Conservation (phyloP, 2,329 filamentous ascomycete genomes). For the Phialemoniopsis sp. region DNA sequence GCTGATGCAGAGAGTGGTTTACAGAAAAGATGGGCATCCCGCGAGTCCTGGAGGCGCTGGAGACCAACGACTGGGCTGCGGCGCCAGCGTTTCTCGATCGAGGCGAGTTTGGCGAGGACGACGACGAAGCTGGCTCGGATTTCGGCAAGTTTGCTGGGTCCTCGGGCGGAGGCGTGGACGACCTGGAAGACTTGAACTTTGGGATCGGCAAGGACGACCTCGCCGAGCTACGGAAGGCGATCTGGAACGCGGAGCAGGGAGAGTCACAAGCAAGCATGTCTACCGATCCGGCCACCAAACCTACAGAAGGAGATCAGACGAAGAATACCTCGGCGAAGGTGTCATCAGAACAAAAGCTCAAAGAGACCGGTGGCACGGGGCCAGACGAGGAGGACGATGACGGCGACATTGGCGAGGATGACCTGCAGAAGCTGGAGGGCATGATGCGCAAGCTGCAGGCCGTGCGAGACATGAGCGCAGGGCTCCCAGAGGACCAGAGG, state of each 20-base stretch:
- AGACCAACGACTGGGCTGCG: constrained; percentile 61
- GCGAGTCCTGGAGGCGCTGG: constrained; percentile 56
- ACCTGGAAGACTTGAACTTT: constrained; percentile 44
- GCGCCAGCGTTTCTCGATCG: neutral
- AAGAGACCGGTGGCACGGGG: constrained; percentile 5
- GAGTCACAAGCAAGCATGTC: neutral
- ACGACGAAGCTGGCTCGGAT: constrained; percentile 12
- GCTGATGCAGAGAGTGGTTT: constrained; percentile 10
- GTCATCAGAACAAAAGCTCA: constrained; percentile 7
- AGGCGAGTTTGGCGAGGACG: constrained; percentile 20
- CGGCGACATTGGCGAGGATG: constrained; percentile 38
- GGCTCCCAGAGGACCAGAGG: constrained; percentile 56
- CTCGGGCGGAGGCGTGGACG: constrained; percentile 19
- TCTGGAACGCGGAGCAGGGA: constrained; percentile 36
- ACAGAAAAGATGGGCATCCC: constrained; percentile 56
- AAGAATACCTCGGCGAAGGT: constrained; percentile 5
- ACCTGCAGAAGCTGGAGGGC: constrained; percentile 54
- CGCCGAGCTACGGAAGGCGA: constrained; percentile 45
- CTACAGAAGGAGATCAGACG: neutral
- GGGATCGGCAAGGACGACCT: constrained; percentile 50
- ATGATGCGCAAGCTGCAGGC: constrained; percentile 64
- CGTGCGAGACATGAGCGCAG: constrained; percentile 54
- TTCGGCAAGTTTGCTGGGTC: too few species aligned
- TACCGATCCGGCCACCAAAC: too few species aligned
- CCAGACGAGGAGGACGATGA: constrained; percentile 17